Evolutionary conservation across 352 stramenopile species (phyloP).

Genomic region (Pythium chondricola): DNA sequence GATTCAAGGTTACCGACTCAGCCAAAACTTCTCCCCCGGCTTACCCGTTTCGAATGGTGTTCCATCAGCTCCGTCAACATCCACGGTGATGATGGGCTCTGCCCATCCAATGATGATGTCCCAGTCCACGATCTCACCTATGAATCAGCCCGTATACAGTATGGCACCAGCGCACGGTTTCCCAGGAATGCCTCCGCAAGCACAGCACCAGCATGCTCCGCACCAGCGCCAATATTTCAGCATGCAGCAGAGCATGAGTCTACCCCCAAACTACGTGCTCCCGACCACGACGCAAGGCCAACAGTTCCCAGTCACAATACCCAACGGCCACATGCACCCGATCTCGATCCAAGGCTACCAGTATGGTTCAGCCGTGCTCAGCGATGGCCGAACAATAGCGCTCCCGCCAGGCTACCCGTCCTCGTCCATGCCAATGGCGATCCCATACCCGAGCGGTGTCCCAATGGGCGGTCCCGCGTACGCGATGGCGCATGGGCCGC

Average conservation of each 20-base stretch:
- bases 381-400: conserved; percentile 1
- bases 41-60: conserved; percentile 9
- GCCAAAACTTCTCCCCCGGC: conserved; percentile 45
- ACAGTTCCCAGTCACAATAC: conserved; percentile 12
- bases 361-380: conserved; percentile 7
- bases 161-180: conserved; percentile 33
- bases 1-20: conserved; percentile 75
- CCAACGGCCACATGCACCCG: conserved; percentile 6
- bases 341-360: conserved; percentile 16
- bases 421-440: conserved; percentile 2
- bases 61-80: conserved; percentile 14
- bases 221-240: conserved; percentile 31
- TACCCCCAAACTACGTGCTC: conserved; percentile 49
- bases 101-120: conserved; percentile 15
- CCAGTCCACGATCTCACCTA: conserved; percentile 28
- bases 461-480: conserved; percentile 11
- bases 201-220: conserved; percentile 20
- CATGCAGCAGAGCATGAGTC: conserved; percentile 36
- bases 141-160: conserved; percentile 39
- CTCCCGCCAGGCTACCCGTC: conserved; percentile 6
- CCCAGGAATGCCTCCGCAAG: conserved; percentile 27
- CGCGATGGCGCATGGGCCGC: conserved; percentile 10
- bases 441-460: conserved; percentile 13
- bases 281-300: conserved; percentile 11
- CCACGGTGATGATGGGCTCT: conserved; percentile 6